Evolutionary conservation across 1,284 basidiomycete species (phyloP).

Genomic region (Cryptococcus amylolentus): DNA sequence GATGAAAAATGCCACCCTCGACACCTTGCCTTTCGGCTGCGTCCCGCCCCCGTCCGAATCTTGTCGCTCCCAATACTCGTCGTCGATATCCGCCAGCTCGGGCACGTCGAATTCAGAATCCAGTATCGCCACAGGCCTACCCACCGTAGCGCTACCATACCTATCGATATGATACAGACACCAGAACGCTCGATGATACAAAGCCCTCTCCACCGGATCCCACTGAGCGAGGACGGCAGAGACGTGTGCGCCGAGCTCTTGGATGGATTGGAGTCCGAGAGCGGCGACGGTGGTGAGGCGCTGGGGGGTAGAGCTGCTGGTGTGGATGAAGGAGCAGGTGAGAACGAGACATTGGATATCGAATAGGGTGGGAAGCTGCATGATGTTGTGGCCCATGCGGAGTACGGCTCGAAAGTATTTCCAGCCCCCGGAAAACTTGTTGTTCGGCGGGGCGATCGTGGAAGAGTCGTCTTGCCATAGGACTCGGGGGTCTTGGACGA

Average conservation of each 20-base stretch:
- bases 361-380: constrained; percentile 61
- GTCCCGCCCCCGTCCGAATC: constrained; percentile 53
- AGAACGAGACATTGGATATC: constrained; percentile 65
- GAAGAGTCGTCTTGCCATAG: constrained; percentile 49
- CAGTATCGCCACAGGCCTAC: constrained; percentile 74
- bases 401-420: constrained; percentile 65
- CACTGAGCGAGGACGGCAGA: constrained; percentile 36
- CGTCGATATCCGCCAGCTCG: constrained; percentile 74
- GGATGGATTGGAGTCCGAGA: constrained; percentile 63
- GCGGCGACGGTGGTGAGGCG: constrained; percentile 69
- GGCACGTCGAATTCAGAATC: constrained; percentile 81
- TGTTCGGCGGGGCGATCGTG: constrained; percentile 30
- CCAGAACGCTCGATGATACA: constrained; percentile 79
- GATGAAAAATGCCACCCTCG: constrained; percentile 61
- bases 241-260: constrained; percentile 49
- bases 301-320: constrained; percentile 64
- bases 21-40: constrained; percentile 58
- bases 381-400: constrained; percentile 56
- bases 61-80: constrained; percentile 68
- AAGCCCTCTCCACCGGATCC: constrained; percentile 57
- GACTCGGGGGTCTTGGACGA: constrained; percentile 62
- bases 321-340: constrained; percentile 50
- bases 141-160: constrained; percentile 65
- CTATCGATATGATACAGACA: constrained; percentile 54
- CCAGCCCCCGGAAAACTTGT: constrained; percentile 64